Evolutionary conservation across 2,329 filamentous ascomycete genomes (phyloP), one percentile per base, ranked within the genome.

Genomic region (Microascus cirrosus): DNA sequence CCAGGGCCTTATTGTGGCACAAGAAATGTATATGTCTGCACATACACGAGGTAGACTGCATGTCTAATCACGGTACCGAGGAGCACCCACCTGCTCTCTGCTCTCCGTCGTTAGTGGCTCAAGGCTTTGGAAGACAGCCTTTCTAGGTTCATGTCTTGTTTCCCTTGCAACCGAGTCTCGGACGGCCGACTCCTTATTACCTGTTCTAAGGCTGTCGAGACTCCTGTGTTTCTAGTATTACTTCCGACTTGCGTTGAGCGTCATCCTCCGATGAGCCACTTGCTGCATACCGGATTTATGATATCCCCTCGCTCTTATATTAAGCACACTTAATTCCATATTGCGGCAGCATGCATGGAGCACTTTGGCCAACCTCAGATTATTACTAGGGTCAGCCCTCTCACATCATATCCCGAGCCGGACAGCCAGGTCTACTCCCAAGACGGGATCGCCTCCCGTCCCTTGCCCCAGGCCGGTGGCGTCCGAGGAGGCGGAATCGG

Each of bases 271-370:
- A 10, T 5, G 8, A n/a, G n/a, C 22, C 42, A 48, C 36, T 12
- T 13, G 36, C 8, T 22, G 42, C 42, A 5, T 20, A 48, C 34
- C 54, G 18, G 28, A 18, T 39, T 34, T 34, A 50, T 50, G 25
- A 39, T 12, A 18, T 12, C 36, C 36, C 11, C 55, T 25, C 45
- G 28, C 20, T 52, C 32, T 36, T 15, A 57, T 51, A 57, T 57
- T 57, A 57, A 57, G 22, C 3, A 11, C 18, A 39, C 20, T 36
- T 52, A 51, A 28, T 50, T 52, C 45, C 13, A 57, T 57, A 57
- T 57, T 57, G 55, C 32, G 20, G 45, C 45, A 45, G 45, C 55
- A 52, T n/a, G 28, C 24, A 48, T 20, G 13, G 15, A 10, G 3
- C 15, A 22, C 42, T 20, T 48, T n/a, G 42, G 4, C n/a, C 42